These are phyloP conservation scores for Pyrenula massariospora DNA, from an alignment of 495 filamentous ascomycete genomes.

Conservation along the genomic window DNA sequence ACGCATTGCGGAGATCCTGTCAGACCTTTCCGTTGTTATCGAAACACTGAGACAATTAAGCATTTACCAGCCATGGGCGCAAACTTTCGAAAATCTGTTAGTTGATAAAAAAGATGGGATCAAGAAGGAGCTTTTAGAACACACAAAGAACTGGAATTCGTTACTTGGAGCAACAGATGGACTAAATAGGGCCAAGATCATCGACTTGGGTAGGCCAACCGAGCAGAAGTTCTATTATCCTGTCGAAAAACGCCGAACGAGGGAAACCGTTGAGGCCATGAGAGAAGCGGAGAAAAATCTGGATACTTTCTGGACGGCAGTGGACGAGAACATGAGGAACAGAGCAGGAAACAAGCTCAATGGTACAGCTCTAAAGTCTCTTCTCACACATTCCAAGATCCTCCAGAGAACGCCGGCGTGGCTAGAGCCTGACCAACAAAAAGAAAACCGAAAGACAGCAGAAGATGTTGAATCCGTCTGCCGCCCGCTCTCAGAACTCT, in stretches of 20 bases:
- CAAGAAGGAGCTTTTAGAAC: conserved; percentile 13
- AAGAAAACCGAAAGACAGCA: not conserved
- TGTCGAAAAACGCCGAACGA: conserved; percentile 30
- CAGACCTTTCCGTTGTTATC: conserved; percentile 29
- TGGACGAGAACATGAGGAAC: conserved; percentile 11
- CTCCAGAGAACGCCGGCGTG: conserved; percentile 38
- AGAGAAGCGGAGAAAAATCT: conserved; percentile 32
- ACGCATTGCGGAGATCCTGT: conserved; percentile 19
- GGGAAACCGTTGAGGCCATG: conserved; percentile 28
- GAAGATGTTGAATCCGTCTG: not conserved
- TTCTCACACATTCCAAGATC: conserved; percentile 19
- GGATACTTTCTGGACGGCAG: conserved; percentile 34
- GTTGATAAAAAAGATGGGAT: conserved; percentile 12
- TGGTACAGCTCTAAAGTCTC: conserved; percentile 6
- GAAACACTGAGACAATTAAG: conserved; percentile 28
- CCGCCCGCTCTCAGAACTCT: conserved; percentile 10
- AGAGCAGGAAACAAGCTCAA: conserved; percentile 4
- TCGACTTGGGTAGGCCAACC: conserved; percentile 14
- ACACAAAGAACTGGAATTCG: conserved; percentile 3
- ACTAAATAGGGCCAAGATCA: not conserved
- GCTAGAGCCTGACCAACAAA: conserved; percentile 21
- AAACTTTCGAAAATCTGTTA: conserved; percentile 15
- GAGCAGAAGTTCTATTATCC: conserved; percentile 34
- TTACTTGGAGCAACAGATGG: conserved; percentile 8
- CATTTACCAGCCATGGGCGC: conserved; percentile 37